These are phyloP conservation scores for Corchorus capsularis DNA, from an alignment of 345 rosid genomes.

Conservation along the genomic window DNA sequence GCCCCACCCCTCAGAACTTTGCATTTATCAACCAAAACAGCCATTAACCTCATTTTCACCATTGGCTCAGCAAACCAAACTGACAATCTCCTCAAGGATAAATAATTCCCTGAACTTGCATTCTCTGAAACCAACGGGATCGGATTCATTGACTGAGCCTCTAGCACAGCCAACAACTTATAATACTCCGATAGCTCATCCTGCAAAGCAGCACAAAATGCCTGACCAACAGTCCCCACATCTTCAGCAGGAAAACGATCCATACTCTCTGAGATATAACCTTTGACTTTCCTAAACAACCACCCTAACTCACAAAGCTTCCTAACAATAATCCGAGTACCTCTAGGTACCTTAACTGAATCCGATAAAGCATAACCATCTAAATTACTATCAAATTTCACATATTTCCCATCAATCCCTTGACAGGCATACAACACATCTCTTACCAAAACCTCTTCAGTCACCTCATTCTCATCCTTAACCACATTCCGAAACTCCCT, in stretches of 20 bases:
- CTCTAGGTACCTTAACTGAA: constrained; percentile 64
- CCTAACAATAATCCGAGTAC: constrained; percentile 69
- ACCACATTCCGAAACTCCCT: constrained; percentile 71
- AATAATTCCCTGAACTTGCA: constrained; percentile 65
- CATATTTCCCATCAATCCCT: constrained; percentile 91
- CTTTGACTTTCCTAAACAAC: constrained; percentile 89
- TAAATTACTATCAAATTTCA: constrained; percentile 56
- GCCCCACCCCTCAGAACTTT: constrained; percentile 59
- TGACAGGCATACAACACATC: constrained; percentile 93
- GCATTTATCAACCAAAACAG: constrained; percentile 92
- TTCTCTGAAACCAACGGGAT: constrained; percentile 83
- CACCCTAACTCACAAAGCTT: constrained; percentile 94
- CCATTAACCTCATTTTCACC: constrained; percentile 99
- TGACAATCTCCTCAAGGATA: constrained; percentile 80
- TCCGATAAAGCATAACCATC: constrained; percentile 77
- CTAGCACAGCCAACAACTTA: constrained; percentile 85
- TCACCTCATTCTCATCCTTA: constrained; percentile 76
- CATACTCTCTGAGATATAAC: constrained; percentile 72
- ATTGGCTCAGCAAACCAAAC: constrained; percentile 95
- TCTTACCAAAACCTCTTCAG: constrained; percentile 82
- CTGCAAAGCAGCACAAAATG: constrained; percentile 94
- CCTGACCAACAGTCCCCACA: constrained; percentile 92
- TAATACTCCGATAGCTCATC: constrained; percentile 86
- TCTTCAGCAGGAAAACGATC: constrained; percentile 78
- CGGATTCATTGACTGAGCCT: constrained; percentile 89